These are phyloP conservation scores for Tetraselmis chui DNA, from an alignment of 139 green algal species.

Conservation along the genomic window DNA sequence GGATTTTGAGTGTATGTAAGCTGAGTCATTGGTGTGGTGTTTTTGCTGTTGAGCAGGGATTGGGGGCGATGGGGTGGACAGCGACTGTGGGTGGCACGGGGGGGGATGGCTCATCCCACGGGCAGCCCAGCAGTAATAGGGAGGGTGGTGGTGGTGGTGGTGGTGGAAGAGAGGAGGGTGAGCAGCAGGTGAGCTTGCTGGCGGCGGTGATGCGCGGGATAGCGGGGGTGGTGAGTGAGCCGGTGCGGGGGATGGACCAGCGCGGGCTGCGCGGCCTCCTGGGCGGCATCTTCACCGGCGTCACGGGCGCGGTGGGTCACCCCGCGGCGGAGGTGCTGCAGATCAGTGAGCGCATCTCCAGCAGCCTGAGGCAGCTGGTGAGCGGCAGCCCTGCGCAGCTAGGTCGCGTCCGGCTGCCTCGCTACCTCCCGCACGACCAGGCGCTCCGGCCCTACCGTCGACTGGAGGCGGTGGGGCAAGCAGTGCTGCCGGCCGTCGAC, in stretches of 20 bases:
- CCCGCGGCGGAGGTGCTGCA: background rate
- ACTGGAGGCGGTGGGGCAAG: background rate
- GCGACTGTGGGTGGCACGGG: too few species aligned
- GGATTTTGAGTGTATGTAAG: too few species aligned
- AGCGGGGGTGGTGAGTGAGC: constrained; percentile 22
- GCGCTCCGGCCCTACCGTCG: background rate
- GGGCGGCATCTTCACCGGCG: background rate
- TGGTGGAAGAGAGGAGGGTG: constrained; percentile 9
- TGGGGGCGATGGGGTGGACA: background rate
- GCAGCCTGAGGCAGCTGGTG: background rate
- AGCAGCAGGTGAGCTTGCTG: constrained; percentile 9
- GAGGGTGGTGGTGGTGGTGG: background rate
- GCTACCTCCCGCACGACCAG: background rate
- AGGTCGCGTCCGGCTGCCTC: background rate
- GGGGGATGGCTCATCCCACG: too few species aligned
- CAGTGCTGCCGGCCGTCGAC: background rate
- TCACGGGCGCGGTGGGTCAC: background rate
- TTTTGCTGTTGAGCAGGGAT: too few species aligned
- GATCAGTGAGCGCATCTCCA: background rate
- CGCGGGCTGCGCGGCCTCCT: background rate
- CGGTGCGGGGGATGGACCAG: constrained; percentile 21
- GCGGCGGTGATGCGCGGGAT: constrained; percentile 23
- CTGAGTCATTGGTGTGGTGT: too few species aligned
- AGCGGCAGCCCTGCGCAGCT: background rate
- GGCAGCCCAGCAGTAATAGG: background rate